phyloP scores from a whole-genome alignment of 2,329 filamentous ascomycete genomes.

The Rhexocercosporidium sp. region DNA sequence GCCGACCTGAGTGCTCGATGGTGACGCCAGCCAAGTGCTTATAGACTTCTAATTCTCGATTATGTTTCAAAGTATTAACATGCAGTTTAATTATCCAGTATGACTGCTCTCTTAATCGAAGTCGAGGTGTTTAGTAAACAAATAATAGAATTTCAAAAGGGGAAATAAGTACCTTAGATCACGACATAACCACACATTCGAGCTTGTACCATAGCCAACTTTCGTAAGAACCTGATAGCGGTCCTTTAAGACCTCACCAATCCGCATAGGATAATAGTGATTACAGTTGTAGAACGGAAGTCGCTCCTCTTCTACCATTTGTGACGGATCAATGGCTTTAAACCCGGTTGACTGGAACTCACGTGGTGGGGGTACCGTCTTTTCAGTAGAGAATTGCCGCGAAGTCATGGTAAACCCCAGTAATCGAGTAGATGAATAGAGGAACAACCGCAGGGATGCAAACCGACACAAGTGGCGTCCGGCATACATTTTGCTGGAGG shows the following conservation, averaged over 20 bases:
- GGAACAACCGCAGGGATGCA: conserved; percentile 19
- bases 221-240: conserved; percentile 30
- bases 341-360: conserved; percentile 22
- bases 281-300: conserved; percentile 23
- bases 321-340: conserved; percentile 22
- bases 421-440: conserved; percentile 14
- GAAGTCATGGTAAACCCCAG: conserved; percentile 22
- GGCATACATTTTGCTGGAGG: conserved; percentile 20
- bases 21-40: conserved; percentile 17
- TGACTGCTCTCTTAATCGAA: conserved; percentile 19
- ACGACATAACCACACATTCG: conserved; percentile 47
- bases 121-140: conserved; percentile 15
- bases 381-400: conserved; percentile 5
- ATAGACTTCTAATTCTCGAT: conserved; percentile 24
- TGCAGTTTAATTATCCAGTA: conserved; percentile 21
- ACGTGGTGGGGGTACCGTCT: neutral
- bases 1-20: conserved; percentile 20
- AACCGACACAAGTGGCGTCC: conserved; percentile 18
- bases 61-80: conserved; percentile 24
- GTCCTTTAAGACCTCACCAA: conserved; percentile 28
- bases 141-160: conserved; percentile 9
- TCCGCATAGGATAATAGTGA: conserved; percentile 29
- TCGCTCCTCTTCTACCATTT: conserved; percentile 27
- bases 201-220: conserved; percentile 29
- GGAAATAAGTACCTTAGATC: conserved; percentile 40